Base-by-base conservation (phyloP, 495 filamentous ascomycete species). In the Oidiodendron maius region DNA sequence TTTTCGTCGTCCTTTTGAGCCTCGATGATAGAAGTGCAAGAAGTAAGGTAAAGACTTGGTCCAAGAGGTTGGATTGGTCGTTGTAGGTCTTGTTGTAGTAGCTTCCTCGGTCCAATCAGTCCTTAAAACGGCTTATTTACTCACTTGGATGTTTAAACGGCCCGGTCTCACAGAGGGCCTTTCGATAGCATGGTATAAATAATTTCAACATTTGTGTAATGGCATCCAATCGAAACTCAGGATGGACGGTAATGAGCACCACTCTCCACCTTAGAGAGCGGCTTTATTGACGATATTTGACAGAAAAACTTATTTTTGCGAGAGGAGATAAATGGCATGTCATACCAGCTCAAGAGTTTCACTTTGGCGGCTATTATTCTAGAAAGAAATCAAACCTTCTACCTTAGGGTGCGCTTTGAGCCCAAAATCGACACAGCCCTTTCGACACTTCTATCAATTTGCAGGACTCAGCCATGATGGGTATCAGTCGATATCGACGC, bases 151-250 rank as follows among this genome's bases (percentile, higher is more conserved):
- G 26, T 5, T 12, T 30, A 52, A n/a, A n/a, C n/a, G n/a, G n/a
- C n/a, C n/a, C n/a, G n/a, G 50, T 10, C 35, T 47, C n/a, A n/a
- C n/a, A 0, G 37, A n/a, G 8, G 50, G 50, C 9, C 36, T 38
- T 17, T 13, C 36, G n/a, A 53, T 53, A 15, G 44, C 43, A 2
- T 53, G 50, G 50, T 47, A 47, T 17, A 12, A 47, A 15, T 28
- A 47, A 16, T 41, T 53, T 35, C 35, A 21, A 17, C n/a, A 48
- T 43, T 46, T 44, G 9, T 53, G 50, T 38, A 48, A 47, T 17
- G 44, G 44, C 4, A 18, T 42, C 18, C 16, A 53, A 15, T 47
- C 44, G 2, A 39, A 44, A 32, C 25, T 48, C 3, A 5, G 8
- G 3, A 47, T 53, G 50, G 23, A 53, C 24, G 18, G 8, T 35